Conservation (phyloP, 495 filamentous ascomycete genomes). For the Talaromyces stipitatus region DNA sequence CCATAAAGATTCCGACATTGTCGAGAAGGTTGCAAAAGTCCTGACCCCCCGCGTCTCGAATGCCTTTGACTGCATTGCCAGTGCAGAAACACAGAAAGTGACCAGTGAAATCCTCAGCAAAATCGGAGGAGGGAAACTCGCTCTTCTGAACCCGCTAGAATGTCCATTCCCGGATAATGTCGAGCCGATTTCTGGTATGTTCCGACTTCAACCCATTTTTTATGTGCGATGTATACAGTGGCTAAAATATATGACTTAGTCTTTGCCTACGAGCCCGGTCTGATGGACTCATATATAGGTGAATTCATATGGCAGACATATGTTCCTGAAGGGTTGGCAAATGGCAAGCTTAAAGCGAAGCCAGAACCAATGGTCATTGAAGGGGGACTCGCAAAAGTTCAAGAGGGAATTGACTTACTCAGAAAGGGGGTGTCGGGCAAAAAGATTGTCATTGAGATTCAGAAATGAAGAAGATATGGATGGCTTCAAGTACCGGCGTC, state of each 20-base stretch:
- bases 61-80: background rate
- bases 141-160: conserved; percentile 9
- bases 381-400: conserved; percentile 33
- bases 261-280: background rate
- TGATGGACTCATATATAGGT: conserved; percentile 10
- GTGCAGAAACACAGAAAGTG: background rate
- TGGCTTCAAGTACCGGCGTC: too few relatives aligned
- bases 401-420: conserved; percentile 30
- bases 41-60: background rate
- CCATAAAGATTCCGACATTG: conserved; percentile 36
- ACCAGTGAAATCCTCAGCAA: background rate
- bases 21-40: conserved; percentile 6
- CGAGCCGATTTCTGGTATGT: background rate
- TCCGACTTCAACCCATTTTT: background rate
- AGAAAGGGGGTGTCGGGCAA: conserved; percentile 34
- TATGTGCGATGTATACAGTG: background rate
- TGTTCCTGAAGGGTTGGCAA: conserved; percentile 21
- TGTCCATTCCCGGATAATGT: background rate
- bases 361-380: conserved; percentile 26
- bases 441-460: conserved; percentile 33
- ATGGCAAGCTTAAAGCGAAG: conserved; percentile 13
- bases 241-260: conserved; percentile 3
- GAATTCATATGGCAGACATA: conserved; percentile 22
- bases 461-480: too few relatives aligned
- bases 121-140: background rate